Percentiles rank a stretch among this genome's conserved stretches.
Evolutionary conservation across 805 yeast species (phyloP).

Genomic region (Nakazawaea ambrosiae): DNA sequence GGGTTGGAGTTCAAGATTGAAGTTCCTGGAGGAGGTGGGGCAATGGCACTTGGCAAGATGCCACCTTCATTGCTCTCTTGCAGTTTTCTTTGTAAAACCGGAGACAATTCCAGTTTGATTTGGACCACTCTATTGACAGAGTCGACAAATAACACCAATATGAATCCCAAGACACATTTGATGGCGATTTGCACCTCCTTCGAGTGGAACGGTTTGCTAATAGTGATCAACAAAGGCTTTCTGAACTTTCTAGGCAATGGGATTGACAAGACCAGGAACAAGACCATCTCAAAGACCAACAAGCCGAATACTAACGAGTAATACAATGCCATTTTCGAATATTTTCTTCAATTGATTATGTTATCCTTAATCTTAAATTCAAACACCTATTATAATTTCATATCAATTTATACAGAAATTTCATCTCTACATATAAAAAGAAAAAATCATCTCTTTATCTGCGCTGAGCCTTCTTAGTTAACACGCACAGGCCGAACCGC

Average conservation of each 20-base stretch:
- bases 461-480: too few species aligned
- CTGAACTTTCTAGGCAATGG: slow-evolving; percentile 79
- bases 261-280: slow-evolving; percentile 73
- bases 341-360: too few species aligned
- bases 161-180: slow-evolving; percentile 78
- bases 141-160: slow-evolving; percentile 77
- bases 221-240: slow-evolving; percentile 53
- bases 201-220: slow-evolving; percentile 63
- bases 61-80: slow-evolving; percentile 19
- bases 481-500: too few species aligned
- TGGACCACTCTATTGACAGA: slow-evolving; percentile 77
- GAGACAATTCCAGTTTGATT: slow-evolving; percentile 55
- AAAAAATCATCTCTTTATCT: too few species aligned
- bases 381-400: too few species aligned
- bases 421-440: too few species aligned
- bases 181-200: slow-evolving; percentile 70
- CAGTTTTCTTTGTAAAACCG: slow-evolving; percentile 12
- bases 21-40: slow-evolving; percentile 6
- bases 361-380: too few species aligned
- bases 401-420: too few species aligned
- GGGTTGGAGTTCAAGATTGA: slow-evolving; percentile 28
- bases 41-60: slow-evolving; percentile 23
- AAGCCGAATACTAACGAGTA: slow-evolving; percentile 60
- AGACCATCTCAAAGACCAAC: slow-evolving; percentile 66
- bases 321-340: slow-evolving; percentile 36